Percentiles rank a stretch among this genome's conserved stretches.
Evolutionary conservation across 2,329 filamentous ascomycete genomes (phyloP).

Genomic region (Zymoseptoria brevis): DNA sequence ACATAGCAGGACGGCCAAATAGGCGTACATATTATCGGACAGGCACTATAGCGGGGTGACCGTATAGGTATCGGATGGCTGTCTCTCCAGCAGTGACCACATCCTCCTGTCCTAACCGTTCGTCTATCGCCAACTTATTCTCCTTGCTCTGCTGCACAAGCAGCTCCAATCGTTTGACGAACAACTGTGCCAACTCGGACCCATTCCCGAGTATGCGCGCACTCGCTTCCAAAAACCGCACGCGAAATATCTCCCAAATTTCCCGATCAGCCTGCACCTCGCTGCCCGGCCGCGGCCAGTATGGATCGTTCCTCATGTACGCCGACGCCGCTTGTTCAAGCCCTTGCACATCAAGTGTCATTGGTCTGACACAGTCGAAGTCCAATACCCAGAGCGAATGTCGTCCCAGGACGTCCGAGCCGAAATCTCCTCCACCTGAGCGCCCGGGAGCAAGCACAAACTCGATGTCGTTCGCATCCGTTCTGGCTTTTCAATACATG

Average conservation of each 20-base stretch:
- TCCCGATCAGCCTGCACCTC: slow-evolving; percentile 3
- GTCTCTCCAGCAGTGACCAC: too few relatives aligned
- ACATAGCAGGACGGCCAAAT: too few relatives aligned
- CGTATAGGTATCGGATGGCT: too few relatives aligned
- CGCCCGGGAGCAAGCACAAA: slow-evolving; percentile 41
- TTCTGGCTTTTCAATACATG: slow-evolving; percentile 41
- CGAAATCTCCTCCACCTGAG: background rate
- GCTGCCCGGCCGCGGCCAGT: slow-evolving; percentile 37
- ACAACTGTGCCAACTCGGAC: slow-evolving; percentile 5
- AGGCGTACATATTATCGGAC: too few relatives aligned
- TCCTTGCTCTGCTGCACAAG: background rate
- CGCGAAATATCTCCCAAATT: slow-evolving; percentile 11
- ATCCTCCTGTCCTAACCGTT: background rate
- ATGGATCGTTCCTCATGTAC: slow-evolving; percentile 47
- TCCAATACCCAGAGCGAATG: slow-evolving; percentile 40
- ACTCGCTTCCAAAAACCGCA: slow-evolving; percentile 5
- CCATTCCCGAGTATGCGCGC: slow-evolving; percentile 2
- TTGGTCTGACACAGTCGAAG: slow-evolving; percentile 51
- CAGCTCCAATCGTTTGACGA: slow-evolving; percentile 9
- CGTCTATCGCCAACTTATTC: background rate
- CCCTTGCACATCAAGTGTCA: slow-evolving; percentile 38
- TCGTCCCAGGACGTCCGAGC: slow-evolving; percentile 5
- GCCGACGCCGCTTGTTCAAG: slow-evolving; percentile 36
- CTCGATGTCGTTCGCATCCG: slow-evolving; percentile 49
- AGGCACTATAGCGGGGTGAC: too few relatives aligned